Base-by-base conservation (phyloP, 2,329 filamentous ascomycete species). In the Epichloe gansuensis region DNA sequence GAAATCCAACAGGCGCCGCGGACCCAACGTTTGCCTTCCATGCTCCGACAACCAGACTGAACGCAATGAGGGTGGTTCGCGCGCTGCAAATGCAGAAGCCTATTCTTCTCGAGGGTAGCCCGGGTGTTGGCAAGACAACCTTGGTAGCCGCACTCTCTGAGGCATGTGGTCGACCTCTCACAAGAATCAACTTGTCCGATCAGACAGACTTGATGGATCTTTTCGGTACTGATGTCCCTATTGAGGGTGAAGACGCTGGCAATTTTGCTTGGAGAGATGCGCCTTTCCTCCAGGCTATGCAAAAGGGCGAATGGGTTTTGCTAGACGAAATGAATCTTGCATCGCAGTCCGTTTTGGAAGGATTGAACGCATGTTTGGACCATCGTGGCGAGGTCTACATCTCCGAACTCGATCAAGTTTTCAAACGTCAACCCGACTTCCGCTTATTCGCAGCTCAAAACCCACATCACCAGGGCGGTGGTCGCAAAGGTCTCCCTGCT, bases 321-420 rank as follows among this genome's bases (percentile, higher is more conserved):
- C 76, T 98, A 0, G 93, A 98, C 63, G 93, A 98, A 72, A 98
- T 98, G 93, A 98, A 98, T 61, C 71, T 98, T 56, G 93, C 94
- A 1, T 97, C 91, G 0, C 93, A 98, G 65, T 95, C 91, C 4
- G 90, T 98, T 2, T 78, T 98, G 1, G 93, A 98, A 70, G 94
- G 93, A 56, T 73, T 98, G 35, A 98, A 98, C 59, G 91, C 93
- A 23, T 97, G 93, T 71, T 77, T 98, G 34, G 93, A 98, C 66
- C 94, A 98, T 66, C 83, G 94, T 67, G 91, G 93, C 53, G 88
- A 96, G 66, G 88, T 95, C 0, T 98, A 96, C 63, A 83, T 98
- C 54, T 89, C 93, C 1, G 94, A 98, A 64, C 77, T 98, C 12
- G 91, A 96, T 61, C 90, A 95, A 62, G 89, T 89, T 3, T 98